These are phyloP conservation scores for Starmera pachycereana DNA, from an alignment of 805 yeast genomes.

Conservation along the genomic window DNA sequence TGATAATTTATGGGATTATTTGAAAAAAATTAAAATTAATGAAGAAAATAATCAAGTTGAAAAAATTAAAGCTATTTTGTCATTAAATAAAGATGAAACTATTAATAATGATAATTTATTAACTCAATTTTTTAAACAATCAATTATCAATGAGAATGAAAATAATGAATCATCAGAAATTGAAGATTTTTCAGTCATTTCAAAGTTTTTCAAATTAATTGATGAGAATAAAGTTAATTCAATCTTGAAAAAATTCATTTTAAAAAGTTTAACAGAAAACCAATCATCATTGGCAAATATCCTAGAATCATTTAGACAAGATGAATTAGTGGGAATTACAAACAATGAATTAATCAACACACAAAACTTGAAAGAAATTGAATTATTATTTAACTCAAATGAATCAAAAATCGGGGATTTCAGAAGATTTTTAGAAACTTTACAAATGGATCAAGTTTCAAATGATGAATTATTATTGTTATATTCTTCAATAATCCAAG, in stretches of 20 bases:
- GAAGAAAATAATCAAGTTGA: conserved; percentile 11
- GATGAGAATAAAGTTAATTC: conserved; percentile 14
- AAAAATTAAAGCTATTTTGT: conserved; percentile 17
- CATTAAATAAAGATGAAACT: conserved; percentile 15
- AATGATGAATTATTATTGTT: conserved; percentile 17
- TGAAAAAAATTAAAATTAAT: conserved; percentile 14
- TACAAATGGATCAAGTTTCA: conserved; percentile 8
- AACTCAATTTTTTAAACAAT: conserved; percentile 9
- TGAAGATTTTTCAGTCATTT: conserved; percentile 7
- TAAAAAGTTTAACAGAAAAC: conserved; percentile 13
- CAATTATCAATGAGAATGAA: conserved; percentile 7
- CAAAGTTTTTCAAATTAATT: conserved; percentile 12
- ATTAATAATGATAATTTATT: conserved; percentile 18
- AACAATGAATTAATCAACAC: not conserved
- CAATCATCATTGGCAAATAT: conserved; percentile 6
- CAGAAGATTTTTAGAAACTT: conserved; percentile 12
- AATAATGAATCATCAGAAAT: conserved; percentile 3
- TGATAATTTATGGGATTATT: conserved; percentile 18
- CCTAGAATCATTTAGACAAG: not conserved
- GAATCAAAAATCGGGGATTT: conserved; percentile 15
- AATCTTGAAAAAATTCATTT: conserved; percentile 15
- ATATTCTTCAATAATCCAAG: conserved; percentile 19
- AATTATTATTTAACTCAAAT: conserved; percentile 20
- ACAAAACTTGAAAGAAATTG: conserved; percentile 7
- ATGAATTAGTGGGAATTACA: not conserved